Evolutionary conservation across 352 stramenopile genomes (phyloP).

Genomic region (Nothophytophthora sp.): DNA sequence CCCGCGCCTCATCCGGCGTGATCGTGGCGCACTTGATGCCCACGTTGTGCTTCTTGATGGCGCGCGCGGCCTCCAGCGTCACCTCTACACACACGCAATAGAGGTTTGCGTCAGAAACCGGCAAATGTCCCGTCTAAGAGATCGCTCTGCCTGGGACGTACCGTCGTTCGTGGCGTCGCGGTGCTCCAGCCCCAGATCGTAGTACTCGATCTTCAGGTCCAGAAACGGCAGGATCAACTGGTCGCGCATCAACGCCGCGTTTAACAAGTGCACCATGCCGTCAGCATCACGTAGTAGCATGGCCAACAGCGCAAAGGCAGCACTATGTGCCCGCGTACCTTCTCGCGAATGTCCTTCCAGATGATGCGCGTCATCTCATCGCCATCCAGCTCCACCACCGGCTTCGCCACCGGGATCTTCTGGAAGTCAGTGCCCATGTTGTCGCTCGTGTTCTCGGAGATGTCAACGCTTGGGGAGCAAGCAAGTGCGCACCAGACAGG

Average conservation of each 20-base stretch:
- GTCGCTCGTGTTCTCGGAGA: no score
- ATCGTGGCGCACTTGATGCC: constrained; percentile 92
- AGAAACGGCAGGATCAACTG: constrained; percentile 84
- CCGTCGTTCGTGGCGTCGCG: constrained; percentile 82
- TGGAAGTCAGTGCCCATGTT: constrained; percentile 30
- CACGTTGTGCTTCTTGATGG: constrained; percentile 83
- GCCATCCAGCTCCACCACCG: constrained; percentile 82
- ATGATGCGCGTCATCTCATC: constrained; percentile 89
- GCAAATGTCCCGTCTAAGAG: neutral
- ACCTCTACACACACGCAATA: constrained; percentile 36
- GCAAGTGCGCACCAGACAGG: no score
- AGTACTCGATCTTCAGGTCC: constrained; percentile 88
- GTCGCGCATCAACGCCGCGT: no score
- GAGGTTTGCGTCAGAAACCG: neutral
- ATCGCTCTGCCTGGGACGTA: constrained; percentile 4
- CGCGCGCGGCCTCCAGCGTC: constrained; percentile 73
- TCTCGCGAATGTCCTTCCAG: constrained; percentile 64
- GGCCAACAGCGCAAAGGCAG: constrained; percentile 9
- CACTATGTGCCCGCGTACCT: constrained; percentile 24
- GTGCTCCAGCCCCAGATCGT: constrained; percentile 77
- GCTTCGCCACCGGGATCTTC: constrained; percentile 82
- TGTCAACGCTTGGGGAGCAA: no score
- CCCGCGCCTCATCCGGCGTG: constrained; percentile 83
- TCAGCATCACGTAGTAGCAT: neutral
- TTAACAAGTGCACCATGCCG: no score